Conservation (phyloP, 2,329 filamentous ascomycete genomes). For the Stagonosporopsis rhizophila region DNA sequence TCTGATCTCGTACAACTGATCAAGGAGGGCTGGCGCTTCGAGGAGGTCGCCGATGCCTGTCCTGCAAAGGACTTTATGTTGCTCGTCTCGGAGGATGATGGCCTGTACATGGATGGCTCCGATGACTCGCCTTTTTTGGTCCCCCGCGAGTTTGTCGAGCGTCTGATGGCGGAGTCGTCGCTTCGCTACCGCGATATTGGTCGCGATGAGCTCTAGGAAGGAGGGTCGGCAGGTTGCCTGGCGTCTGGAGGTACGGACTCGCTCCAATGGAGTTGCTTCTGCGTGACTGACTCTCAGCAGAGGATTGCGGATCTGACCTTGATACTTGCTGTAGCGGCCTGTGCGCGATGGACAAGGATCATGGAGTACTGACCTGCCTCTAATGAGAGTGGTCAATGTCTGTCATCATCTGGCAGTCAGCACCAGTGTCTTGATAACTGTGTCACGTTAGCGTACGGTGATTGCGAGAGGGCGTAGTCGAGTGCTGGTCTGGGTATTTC, state of each 20-base stretch:
- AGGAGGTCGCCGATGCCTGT: neutral
- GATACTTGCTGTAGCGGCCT: constrained; percentile 2
- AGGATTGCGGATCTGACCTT: neutral
- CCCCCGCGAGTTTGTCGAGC: neutral
- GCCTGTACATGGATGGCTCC: neutral
- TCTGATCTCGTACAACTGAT: neutral
- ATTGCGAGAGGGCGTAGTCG: neutral
- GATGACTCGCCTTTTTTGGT: neutral
- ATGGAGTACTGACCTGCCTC: constrained; percentile 2
- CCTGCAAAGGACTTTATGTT: neutral
- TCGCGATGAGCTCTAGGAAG: constrained; percentile 3
- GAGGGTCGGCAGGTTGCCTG: neutral
- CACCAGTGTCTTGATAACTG: neutral
- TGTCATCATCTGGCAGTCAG: neutral
- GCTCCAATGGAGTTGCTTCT: neutral
- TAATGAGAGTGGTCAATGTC: neutral
- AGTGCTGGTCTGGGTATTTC: neutral
- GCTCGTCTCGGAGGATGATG: neutral
- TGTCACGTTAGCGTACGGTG: neutral
- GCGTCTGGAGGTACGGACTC: neutral
- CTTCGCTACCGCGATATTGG: too few species aligned
- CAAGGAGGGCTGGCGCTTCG: neutral
- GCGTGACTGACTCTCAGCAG: neutral
- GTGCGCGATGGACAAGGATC: constrained; percentile 10
- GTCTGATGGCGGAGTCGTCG: neutral